phyloP scores from a whole-genome alignment of 169 alveolate species.

The Cryptosporidium ryanae region DNA sequence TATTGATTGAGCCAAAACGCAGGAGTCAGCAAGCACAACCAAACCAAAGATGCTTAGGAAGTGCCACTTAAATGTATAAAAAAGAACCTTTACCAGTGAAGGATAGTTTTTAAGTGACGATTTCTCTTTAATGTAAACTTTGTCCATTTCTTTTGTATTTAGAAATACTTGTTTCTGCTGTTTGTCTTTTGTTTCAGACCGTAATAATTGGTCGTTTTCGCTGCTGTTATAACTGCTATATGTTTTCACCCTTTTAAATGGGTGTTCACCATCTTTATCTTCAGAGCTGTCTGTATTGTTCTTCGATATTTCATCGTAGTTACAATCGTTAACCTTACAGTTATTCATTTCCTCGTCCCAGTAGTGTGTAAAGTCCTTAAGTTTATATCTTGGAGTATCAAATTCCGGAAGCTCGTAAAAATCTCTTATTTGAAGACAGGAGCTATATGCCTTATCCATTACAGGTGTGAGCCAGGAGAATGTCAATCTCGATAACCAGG shows the following conservation, averaged over 20 bases:
- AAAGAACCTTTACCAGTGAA: slow-evolving; percentile 7
- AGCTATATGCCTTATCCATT: slow-evolving; percentile 66
- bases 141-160: neutral
- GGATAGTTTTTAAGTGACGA: slow-evolving; percentile 10
- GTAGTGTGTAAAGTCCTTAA: slow-evolving; percentile 17
- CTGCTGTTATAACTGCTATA: neutral
- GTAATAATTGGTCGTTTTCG: neutral
- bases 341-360: slow-evolving; percentile 46
- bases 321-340: neutral
- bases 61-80: slow-evolving; percentile 57
- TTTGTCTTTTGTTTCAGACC: neutral
- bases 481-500: slow-evolving; percentile 73
- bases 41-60: slow-evolving; percentile 9
- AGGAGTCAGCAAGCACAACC: slow-evolving; percentile 52
- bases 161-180: neutral
- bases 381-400: slow-evolving; percentile 60
- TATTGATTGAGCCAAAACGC: slow-evolving; percentile 60
- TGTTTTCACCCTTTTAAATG: too few relatives aligned
- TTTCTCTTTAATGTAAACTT: neutral
- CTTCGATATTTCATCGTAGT: neutral
- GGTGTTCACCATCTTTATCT: neutral
- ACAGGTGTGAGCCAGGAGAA: slow-evolving; percentile 73
- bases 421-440: slow-evolving; percentile 25
- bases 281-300: neutral
- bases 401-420: slow-evolving; percentile 62